phyloP scores from a whole-genome alignment of 306 rosid species.

The Malus sieversii region DNA sequence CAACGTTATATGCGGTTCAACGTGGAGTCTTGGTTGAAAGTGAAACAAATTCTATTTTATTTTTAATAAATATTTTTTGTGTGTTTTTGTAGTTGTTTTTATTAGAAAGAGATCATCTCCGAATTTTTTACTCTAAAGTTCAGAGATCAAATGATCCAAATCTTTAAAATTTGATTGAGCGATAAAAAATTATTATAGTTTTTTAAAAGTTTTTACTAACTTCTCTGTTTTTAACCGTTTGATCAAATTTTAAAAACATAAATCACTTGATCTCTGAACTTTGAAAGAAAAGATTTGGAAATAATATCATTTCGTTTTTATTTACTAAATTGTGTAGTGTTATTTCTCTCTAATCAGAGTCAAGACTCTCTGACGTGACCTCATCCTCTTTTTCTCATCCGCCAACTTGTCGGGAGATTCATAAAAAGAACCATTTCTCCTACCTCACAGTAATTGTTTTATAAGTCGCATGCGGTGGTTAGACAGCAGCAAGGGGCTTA shows the following conservation, averaged over 20 bases:
- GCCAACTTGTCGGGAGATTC: conserved; percentile 22
- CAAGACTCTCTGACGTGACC: neutral
- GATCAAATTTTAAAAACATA: accelerated
- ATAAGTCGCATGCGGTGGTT: too few species aligned
- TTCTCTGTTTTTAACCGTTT: too few species aligned
- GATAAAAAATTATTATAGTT: too few species aligned
- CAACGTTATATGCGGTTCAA: neutral
- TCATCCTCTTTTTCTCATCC: conserved; percentile 4
- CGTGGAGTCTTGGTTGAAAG: neutral
- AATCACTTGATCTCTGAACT: too few species aligned
- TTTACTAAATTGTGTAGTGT: neutral
- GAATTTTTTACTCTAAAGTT: accelerated
- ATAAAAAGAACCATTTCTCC: neutral
- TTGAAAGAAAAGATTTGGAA: accelerated
- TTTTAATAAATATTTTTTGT: neutral
- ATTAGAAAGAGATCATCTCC: too few species aligned
- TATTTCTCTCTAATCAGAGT: neutral
- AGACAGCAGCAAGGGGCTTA: too few species aligned
- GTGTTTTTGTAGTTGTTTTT: neutral
- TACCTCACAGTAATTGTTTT: too few species aligned
- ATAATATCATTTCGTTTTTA: too few species aligned
- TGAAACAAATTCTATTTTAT: neutral
- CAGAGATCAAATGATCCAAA: too few species aligned
- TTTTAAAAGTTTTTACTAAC: too few species aligned
- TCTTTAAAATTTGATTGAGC: too few species aligned